Evolutionary conservation across 176 grass and related monocot genomes (phyloP).

Genomic region (Lolium rigidum): DNA sequence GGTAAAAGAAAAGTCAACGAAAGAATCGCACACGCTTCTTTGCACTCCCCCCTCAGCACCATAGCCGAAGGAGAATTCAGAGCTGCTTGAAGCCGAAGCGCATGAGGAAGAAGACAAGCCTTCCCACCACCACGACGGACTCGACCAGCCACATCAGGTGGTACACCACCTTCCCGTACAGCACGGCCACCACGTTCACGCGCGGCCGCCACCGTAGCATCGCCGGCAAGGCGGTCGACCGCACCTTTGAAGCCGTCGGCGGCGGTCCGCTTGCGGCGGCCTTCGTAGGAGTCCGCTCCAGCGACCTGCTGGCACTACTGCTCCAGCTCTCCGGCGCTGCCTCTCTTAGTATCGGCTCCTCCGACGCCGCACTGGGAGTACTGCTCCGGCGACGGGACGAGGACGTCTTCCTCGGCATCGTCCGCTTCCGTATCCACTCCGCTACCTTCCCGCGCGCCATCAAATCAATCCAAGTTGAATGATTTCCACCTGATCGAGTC

Average conservation of each 20-base stretch:
- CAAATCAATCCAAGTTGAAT: not conserved
- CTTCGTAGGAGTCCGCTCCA: not conserved
- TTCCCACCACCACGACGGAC: constrained; percentile 57
- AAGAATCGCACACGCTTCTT: not conserved
- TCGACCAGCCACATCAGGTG: constrained; percentile 68
- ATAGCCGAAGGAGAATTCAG: not conserved
- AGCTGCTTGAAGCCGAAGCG: constrained; percentile 65
- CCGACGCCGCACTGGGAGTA: not conserved
- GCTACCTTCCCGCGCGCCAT: constrained; percentile 41
- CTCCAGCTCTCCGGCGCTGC: not conserved
- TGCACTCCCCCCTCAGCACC: not conserved
- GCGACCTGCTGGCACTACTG: not conserved
- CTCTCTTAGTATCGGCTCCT: not conserved
- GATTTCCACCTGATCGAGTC: not conserved
- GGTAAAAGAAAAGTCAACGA: not conserved
- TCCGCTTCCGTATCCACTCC: constrained; percentile 50
- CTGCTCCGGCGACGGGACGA: not conserved
- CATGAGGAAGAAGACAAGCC: constrained; percentile 62
- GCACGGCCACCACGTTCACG: constrained; percentile 30
- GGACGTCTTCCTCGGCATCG: constrained; percentile 27
- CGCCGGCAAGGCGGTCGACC: constrained; percentile 2
- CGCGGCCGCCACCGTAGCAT: constrained; percentile 37
- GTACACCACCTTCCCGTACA: constrained; percentile 50
- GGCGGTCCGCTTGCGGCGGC: not conserved
- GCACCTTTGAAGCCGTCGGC: not conserved